A percentile compares a stretch with the other conserved stretches of the same genome.
phyloP scores from a whole-genome alignment of 208 protist species.

The Wallacemonas sp. region DNA sequence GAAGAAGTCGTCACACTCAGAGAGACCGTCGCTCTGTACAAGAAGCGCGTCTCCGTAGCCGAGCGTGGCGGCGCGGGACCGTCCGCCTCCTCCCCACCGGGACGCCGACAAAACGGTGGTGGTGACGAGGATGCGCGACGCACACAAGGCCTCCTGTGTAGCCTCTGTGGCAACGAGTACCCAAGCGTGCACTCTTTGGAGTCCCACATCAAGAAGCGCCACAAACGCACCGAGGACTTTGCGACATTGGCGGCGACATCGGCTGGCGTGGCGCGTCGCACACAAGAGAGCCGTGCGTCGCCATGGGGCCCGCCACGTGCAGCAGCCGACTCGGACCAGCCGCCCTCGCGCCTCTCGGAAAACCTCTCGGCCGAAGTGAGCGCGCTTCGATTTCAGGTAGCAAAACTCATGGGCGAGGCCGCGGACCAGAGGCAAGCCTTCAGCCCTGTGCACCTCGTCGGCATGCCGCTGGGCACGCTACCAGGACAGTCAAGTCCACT shows the following conservation, averaged over 20 bases:
- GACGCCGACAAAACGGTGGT: too few species aligned
- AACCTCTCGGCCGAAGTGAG: slow-evolving; percentile 36
- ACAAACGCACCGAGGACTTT: slow-evolving; percentile 40
- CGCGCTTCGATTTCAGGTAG: slow-evolving; percentile 39
- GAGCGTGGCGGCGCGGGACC: too few species aligned
- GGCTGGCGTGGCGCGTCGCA: slow-evolving; percentile 9
- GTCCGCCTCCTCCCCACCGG: too few species aligned
- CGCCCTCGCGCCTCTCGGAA: not conserved
- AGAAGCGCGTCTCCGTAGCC: slow-evolving; percentile 19
- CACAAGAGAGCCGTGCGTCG: not conserved
- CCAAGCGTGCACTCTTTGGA: slow-evolving; percentile 53
- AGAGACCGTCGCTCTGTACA: slow-evolving; percentile 39
- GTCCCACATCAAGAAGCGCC: slow-evolving; percentile 72
- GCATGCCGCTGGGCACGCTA: slow-evolving; percentile 8
- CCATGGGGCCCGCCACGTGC: too few species aligned
- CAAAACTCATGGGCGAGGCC: slow-evolving; percentile 36
- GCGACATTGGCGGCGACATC: slow-evolving; percentile 37
- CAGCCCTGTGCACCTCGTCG: slow-evolving; percentile 7
- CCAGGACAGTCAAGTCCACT: not conserved
- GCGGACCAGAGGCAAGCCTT: slow-evolving; percentile 24
- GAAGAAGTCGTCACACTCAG: slow-evolving; percentile 70
- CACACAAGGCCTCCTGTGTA: slow-evolving; percentile 33
- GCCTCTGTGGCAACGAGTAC: slow-evolving; percentile 69
- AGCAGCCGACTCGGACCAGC: too few species aligned
- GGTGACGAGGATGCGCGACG: too few species aligned